A percentile compares a stretch with the other conserved stretches of the same genome.
These are phyloP conservation scores for Magnaporthiopsis incrustans DNA, from an alignment of 2,329 filamentous ascomycete genomes.

Conservation along the genomic window DNA sequence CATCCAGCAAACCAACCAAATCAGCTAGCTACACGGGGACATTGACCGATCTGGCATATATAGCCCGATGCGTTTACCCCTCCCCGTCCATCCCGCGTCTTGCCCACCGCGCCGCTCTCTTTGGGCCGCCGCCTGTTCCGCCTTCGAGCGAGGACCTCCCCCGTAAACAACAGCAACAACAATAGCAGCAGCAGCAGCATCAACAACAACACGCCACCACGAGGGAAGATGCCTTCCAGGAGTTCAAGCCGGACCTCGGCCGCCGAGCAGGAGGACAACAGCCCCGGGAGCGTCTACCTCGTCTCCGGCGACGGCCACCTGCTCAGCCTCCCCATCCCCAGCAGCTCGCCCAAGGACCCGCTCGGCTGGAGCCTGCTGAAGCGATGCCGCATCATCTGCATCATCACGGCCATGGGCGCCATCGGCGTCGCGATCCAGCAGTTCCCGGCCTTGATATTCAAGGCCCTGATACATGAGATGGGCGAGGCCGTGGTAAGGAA, in stretches of 20 bases:
- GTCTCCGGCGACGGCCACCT: slow-evolving; percentile 23
- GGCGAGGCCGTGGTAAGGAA: slow-evolving; percentile 11
- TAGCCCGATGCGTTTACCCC: neutral
- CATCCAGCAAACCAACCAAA: no score
- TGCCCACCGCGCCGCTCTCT: no score
- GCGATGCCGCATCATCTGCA: slow-evolving; percentile 12
- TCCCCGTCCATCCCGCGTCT: neutral
- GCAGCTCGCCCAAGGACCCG: slow-evolving; percentile 21
- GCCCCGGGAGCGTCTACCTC: slow-evolving; percentile 21
- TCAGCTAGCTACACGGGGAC: no score
- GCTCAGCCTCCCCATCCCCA: slow-evolving; percentile 24
- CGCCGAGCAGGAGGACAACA: neutral
- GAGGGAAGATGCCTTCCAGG: neutral
- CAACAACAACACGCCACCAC: no score
- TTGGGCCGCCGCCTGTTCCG: no score
- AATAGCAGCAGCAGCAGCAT: no score
- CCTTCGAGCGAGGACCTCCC: neutral
- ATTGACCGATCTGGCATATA: neutral
- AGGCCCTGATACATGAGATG: slow-evolving; percentile 16
- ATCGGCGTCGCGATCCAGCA: slow-evolving; percentile 18
- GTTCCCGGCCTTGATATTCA: slow-evolving; percentile 15
- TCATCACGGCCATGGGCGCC: slow-evolving; percentile 14
- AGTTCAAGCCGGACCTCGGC: neutral
- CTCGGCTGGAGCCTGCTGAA: slow-evolving; percentile 19
- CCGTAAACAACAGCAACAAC: neutral